These are phyloP conservation scores for Vitis cinerea DNA, from an alignment of 164 flowering plant species.

Conservation along the genomic window DNA sequence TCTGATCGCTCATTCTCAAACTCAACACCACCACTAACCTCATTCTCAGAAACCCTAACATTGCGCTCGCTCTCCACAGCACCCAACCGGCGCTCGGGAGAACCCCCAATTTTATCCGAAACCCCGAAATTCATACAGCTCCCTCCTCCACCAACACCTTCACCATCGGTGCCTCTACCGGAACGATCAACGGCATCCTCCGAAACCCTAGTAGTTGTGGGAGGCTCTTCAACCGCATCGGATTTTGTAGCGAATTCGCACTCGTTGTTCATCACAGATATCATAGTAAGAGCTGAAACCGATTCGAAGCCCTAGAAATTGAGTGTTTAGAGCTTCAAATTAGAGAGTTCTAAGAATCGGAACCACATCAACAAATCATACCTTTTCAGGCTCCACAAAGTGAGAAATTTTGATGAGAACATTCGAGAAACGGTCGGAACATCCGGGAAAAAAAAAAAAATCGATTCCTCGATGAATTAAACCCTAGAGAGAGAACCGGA, in stretches of 20 bases:
- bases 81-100: slow-evolving; percentile 14
- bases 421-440: slow-evolving; percentile 3
- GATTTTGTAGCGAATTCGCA: slow-evolving; percentile 15
- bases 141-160: not conserved
- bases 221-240: slow-evolving; percentile 8
- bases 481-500: not conserved
- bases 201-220: slow-evolving; percentile 10
- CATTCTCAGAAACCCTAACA: slow-evolving; percentile 27
- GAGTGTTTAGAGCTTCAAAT: not conserved
- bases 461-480: not conserved
- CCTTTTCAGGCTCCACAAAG: not conserved
- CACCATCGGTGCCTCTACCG: not conserved
- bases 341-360: no score
- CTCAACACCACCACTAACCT: not conserved
- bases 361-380: not conserved
- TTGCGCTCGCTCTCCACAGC: slow-evolving; percentile 14
- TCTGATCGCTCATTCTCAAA: slow-evolving; percentile 13
- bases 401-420: not conserved
- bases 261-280: slow-evolving; percentile 21
- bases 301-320: slow-evolving; percentile 18
- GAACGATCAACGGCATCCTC: slow-evolving; percentile 8
- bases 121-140: slow-evolving; percentile 2
- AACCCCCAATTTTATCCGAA: slow-evolving; percentile 24
- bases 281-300: not conserved
- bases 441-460: not conserved